Percentiles rank a stretch among this genome's conserved stretches.
These are phyloP conservation scores for Kluyveromyces aestuarii DNA, from an alignment of 805 yeast species.

Conservation along the genomic window DNA sequence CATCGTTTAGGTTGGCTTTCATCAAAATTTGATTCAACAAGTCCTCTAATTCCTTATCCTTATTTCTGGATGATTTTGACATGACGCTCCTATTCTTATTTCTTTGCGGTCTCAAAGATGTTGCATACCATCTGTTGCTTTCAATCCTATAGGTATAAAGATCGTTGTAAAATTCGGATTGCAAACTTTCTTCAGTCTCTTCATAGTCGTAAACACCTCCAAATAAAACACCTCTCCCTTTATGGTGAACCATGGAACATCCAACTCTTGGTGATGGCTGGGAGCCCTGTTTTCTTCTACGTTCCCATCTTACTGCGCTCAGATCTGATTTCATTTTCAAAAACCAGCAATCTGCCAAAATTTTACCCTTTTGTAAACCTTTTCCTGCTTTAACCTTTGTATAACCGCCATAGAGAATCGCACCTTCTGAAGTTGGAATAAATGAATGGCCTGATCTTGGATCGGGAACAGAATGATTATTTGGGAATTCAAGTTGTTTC, in stretches of 20 bases:
- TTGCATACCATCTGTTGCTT: slow-evolving; percentile 78
- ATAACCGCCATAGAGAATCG: slow-evolving; percentile 86
- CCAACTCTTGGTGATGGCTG: slow-evolving; percentile 95
- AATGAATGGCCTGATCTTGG: slow-evolving; percentile 91
- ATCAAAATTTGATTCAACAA: slow-evolving; percentile 65
- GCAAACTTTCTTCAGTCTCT: slow-evolving; percentile 88
- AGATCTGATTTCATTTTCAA: slow-evolving; percentile 82
- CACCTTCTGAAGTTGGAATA: slow-evolving; percentile 72
- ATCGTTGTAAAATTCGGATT: slow-evolving; percentile 75
- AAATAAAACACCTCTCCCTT: slow-evolving; percentile 84
- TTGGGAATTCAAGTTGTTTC: slow-evolving; percentile 82
- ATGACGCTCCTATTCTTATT: slow-evolving; percentile 42
- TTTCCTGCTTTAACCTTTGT: slow-evolving; percentile 85
- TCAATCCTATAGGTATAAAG: slow-evolving; percentile 77
- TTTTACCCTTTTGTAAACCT: slow-evolving; percentile 86
- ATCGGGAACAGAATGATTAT: slow-evolving; percentile 73
- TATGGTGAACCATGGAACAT: slow-evolving; percentile 78
- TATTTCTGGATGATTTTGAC: slow-evolving; percentile 35
- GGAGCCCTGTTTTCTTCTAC: slow-evolving; percentile 81
- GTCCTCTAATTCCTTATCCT: slow-evolving; percentile 77
- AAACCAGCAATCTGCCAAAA: slow-evolving; percentile 77
- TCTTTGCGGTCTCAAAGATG: slow-evolving; percentile 54
- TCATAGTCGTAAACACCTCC: slow-evolving; percentile 95
- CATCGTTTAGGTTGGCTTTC: slow-evolving; percentile 61
- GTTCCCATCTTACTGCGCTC: slow-evolving; percentile 68